Evolutionary conservation across 164 flowering plant species (phyloP).

Genomic region (Kalanchoe fedtschenkoi): DNA sequence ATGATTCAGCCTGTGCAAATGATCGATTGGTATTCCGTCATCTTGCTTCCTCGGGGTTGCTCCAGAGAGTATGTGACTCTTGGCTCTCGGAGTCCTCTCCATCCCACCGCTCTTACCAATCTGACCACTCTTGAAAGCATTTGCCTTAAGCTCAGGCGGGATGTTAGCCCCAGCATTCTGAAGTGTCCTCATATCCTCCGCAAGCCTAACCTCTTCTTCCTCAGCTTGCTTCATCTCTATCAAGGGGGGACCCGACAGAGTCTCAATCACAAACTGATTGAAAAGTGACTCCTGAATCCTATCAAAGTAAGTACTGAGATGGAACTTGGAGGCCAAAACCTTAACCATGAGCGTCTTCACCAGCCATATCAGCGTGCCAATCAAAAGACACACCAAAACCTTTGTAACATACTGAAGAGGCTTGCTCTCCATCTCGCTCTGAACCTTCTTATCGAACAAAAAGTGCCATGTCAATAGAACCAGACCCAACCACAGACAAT

Average conservation of each 20-base stretch:
- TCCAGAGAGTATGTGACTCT: constrained; percentile 25
- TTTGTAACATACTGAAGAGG: constrained; percentile 33
- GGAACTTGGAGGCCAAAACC: constrained; percentile 48
- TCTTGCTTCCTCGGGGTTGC: constrained; percentile 16
- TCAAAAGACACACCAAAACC: constrained; percentile 33
- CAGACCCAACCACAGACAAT: constrained; percentile 37
- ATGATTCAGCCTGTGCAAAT: constrained; percentile 40
- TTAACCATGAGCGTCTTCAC: constrained; percentile 44
- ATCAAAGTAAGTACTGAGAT: constrained; percentile 52
- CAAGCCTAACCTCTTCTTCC: constrained; percentile 36
- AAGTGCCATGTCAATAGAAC: constrained; percentile 45
- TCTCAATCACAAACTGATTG: constrained; percentile 50
- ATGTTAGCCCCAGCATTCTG: constrained; percentile 45
- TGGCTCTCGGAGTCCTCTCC: constrained; percentile 12
- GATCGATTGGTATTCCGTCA: constrained; percentile 36
- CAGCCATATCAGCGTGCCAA: constrained; percentile 52
- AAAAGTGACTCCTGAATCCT: constrained; percentile 56
- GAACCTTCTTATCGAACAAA: constrained; percentile 38
- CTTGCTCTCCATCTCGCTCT: constrained; percentile 19
- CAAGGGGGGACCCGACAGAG: constrained; percentile 46
- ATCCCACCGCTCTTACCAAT: constrained; percentile 5
- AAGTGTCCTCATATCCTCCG: constrained; percentile 28
- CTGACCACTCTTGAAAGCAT: constrained; percentile 10
- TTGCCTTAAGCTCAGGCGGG: constrained; percentile 36
- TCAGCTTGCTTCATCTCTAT: constrained; percentile 20